Conservation (phyloP, 441 rosid species). For the Gossypium gossypioides region DNA sequence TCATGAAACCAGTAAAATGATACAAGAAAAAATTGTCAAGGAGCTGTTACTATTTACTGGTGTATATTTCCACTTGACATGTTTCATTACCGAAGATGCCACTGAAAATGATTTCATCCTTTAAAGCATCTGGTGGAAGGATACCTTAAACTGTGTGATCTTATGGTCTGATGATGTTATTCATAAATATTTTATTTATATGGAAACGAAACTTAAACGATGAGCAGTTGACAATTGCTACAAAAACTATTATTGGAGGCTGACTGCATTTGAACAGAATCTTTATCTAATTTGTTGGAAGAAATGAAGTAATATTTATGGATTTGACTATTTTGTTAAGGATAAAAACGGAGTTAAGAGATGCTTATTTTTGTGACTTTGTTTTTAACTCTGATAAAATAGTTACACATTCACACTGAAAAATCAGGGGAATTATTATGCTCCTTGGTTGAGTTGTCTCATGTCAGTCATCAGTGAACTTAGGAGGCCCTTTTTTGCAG, state of each 20-base stretch:
- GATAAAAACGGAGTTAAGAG: background rate
- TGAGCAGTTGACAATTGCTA: background rate
- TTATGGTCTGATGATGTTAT: background rate
- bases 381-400: background rate
- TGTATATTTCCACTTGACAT: background rate
- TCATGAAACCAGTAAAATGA: background rate
- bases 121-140: background rate
- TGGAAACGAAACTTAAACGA: background rate
- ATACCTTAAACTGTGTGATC: background rate
- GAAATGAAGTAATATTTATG: background rate
- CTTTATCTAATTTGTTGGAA: background rate
- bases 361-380: slow-evolving; percentile 1
- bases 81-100: background rate
- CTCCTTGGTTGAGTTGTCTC: background rate
- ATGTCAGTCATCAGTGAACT: background rate
- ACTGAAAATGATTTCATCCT: background rate
- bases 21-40: background rate
- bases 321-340: background rate
- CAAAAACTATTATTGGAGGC: background rate
- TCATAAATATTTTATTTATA: background rate
- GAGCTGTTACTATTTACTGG: background rate
- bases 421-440: background rate
- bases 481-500: slow-evolving; percentile 18
- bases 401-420: background rate
- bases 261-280: background rate